These are phyloP conservation scores for Suillus subaureus DNA, from an alignment of 768 basidiomycete species.

Conservation along the genomic window DNA sequence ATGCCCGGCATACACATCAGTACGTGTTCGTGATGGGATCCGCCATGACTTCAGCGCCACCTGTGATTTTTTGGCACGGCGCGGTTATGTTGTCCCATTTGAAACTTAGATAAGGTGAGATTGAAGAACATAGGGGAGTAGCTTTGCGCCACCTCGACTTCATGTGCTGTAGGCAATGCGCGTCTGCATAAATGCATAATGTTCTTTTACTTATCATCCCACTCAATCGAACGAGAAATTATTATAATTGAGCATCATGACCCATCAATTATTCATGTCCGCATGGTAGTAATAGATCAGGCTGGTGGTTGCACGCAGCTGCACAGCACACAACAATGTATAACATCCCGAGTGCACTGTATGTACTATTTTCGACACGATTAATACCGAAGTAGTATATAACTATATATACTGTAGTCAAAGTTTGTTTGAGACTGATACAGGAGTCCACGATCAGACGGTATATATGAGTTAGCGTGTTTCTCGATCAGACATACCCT, in stretches of 20 bases:
- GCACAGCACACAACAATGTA: not conserved
- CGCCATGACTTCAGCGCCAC: not conserved
- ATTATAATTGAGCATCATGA: not conserved
- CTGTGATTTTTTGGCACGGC: not conserved
- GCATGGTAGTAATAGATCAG: not conserved
- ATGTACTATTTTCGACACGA: not conserved
- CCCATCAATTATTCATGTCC: slow-evolving; percentile 6
- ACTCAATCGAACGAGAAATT: not conserved
- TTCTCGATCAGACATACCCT: not conserved
- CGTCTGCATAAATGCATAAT: not conserved
- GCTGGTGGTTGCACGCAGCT: not conserved
- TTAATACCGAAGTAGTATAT: not conserved
- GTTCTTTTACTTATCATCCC: not conserved
- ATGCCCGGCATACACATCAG: not conserved
- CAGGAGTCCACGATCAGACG: not conserved
- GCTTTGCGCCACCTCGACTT: not conserved
- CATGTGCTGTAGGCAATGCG: not conserved
- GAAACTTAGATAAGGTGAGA: not conserved
- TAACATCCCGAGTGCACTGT: not conserved
- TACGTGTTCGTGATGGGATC: slow-evolving; percentile 1
- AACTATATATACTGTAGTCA: not conserved
- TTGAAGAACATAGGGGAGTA: not conserved
- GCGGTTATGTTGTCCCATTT: not conserved
- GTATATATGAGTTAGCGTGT: not conserved
- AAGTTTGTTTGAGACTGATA: not conserved